These are phyloP conservation scores for Euclidium syriacum DNA, from an alignment of 345 rosid species.

Conservation along the genomic window DNA sequence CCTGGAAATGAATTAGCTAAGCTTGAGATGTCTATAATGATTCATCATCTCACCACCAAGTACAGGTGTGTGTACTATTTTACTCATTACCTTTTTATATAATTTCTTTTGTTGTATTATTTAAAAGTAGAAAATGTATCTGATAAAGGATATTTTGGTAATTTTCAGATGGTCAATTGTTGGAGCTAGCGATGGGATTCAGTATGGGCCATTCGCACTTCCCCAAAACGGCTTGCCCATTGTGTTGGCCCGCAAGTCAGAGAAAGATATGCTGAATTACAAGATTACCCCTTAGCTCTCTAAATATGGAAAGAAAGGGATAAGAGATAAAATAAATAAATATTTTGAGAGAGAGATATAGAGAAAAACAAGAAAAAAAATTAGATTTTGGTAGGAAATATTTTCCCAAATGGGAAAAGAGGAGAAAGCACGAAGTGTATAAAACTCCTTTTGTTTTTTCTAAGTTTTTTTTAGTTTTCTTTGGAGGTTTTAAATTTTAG, in stretches of 20 bases:
- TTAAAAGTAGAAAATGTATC: not conserved
- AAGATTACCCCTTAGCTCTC: not conserved
- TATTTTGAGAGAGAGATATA: not conserved
- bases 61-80: constrained; percentile 62
- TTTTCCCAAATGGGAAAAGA: not conserved
- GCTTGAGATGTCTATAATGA: constrained; percentile 70
- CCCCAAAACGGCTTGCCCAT: constrained; percentile 84
- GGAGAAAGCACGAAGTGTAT: constrained; percentile 22
- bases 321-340: not conserved
- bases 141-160: not conserved
- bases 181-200: constrained; percentile 55
- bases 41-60: constrained; percentile 82
- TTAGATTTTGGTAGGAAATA: constrained; percentile 13
- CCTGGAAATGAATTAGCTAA: constrained; percentile 89
- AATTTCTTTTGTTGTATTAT: not conserved
- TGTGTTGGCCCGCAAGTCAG: constrained; percentile 37
- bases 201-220: constrained; percentile 83
- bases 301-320: not conserved
- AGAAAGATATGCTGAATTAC: not conserved
- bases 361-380: not conserved
- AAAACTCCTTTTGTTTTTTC: not conserved
- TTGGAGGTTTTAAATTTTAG: not conserved
- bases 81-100: not conserved
- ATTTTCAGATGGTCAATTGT: constrained; percentile 52
- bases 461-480: not conserved